Base-by-base conservation (phyloP, 768 basidiomycete genomes). In the Tylopilus cervinicoccineus region DNA sequence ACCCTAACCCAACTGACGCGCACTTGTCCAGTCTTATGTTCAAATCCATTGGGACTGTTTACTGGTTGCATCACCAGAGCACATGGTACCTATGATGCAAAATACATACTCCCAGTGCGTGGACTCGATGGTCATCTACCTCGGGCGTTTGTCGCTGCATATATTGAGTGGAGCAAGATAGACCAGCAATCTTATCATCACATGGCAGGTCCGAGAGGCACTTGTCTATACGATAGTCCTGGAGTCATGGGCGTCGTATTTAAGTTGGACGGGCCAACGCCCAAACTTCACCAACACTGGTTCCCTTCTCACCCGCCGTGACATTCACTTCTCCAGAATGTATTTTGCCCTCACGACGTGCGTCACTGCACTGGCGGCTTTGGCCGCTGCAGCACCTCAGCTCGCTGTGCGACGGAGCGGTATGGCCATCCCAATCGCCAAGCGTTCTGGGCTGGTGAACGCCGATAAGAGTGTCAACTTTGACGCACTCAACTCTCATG, bases 371-470 rank as follows among this genome's bases (percentile, higher is more conserved):
- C 17, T 57, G n/a, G 43, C 26, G 6, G 38, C 47, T 14, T 37
- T 50, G 28, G 43, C 38, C 29, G 37, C 43, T n/a, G 58, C 56
- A 3, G 55, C 46, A 17, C 53, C 55, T 16, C 39, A 22, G 17
- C 48, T 34, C 7, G 2, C 23, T 17, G 14, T 11, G 26, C 32
- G 19, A n/a, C 29, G 28, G 11, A 19, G 16, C 12, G 45, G 57
- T 17, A 41, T 1, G 0, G 31, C 41, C 4, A 48, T 57, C 26
- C 50, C 50, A 1, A 41, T 57, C 31, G n/a, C 33, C 26, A 57
- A 55, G 22, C 48, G 45, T 12, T 52, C 48, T n/a, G 0, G 4
- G 1, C 33, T 55, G 4, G 17, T 45, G 17, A 57, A 59, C 27
- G 22, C 31, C 5, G 52, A 52, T 43, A 28, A 43, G 6, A 50